Percentiles rank a stretch among this genome's conserved stretches.
Conservation (phyloP, 106 monocot species). For the Dendrobium huoshanense region DNA sequence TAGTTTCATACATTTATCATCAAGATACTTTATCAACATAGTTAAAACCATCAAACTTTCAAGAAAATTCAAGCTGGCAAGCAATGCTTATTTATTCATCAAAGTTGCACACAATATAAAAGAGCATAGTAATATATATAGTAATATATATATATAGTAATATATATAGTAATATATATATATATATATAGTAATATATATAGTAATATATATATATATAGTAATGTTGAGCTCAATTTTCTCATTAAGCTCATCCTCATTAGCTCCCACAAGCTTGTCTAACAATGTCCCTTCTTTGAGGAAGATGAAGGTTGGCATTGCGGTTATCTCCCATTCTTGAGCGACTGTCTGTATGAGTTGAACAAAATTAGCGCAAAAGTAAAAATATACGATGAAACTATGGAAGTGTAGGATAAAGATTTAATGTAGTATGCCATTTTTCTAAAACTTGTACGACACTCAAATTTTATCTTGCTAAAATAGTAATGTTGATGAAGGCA, state of each 20-base stretch:
- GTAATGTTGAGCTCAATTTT: conserved; percentile 20
- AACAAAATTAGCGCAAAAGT: background rate
- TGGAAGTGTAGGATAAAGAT: too few species aligned
- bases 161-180: background rate
- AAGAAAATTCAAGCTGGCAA: too few species aligned
- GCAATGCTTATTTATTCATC: too few species aligned
- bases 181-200: too few species aligned
- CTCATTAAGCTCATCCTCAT: conserved; percentile 28
- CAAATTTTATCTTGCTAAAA: too few species aligned
- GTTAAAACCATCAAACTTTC: too few species aligned
- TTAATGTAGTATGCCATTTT: too few species aligned
- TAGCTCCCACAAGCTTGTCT: conserved; percentile 42
- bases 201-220: background rate
- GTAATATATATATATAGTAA: background rate
- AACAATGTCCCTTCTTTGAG: conserved; percentile 38
- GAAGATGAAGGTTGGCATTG: conserved; percentile 59
- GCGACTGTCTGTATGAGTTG: conserved; percentile 18
- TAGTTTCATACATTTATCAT: too few species aligned
- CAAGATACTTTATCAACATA: too few species aligned
- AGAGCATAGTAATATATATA: background rate
- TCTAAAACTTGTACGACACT: too few species aligned
- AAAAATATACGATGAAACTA: background rate
- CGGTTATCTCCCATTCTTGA: conserved; percentile 32
- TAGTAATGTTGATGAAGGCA: too few species aligned
- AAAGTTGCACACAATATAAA: too few species aligned